Evolutionary conservation across 257 asterid genomes (phyloP).

Genomic region (Parsonsia alboflavescens): DNA sequence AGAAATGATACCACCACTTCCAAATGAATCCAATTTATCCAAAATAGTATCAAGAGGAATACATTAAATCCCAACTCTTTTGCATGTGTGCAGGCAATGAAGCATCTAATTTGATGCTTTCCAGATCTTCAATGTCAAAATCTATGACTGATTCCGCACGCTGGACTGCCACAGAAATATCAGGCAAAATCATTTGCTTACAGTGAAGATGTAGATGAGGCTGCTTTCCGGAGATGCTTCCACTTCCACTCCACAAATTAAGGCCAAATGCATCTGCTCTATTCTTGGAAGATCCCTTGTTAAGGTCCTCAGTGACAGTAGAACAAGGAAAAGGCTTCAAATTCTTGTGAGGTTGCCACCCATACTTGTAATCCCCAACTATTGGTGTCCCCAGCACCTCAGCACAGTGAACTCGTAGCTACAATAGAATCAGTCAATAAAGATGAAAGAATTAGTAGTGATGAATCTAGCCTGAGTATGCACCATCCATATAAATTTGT

Average conservation of each 20-base stretch:
- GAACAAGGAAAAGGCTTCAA: constrained; percentile 32
- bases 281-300: constrained; percentile 19
- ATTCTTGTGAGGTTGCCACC: constrained; percentile 86
- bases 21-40: neutral
- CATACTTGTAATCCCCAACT: constrained; percentile 91
- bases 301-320: constrained; percentile 16
- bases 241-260: constrained; percentile 57
- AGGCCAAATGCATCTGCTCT: constrained; percentile 30
- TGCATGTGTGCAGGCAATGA: constrained; percentile 82
- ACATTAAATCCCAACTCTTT: constrained; percentile 64
- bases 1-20: neutral
- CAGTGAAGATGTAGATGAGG: constrained; percentile 87
- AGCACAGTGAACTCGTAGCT: constrained; percentile 96
- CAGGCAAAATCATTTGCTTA: constrained; percentile 69
- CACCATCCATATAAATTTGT: neutral
- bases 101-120: constrained; percentile 49
- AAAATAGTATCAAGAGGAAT: neutral
- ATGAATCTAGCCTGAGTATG: neutral
- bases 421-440: constrained; percentile 8
- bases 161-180: constrained; percentile 47
- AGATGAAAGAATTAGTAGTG: constrained; percentile 1
- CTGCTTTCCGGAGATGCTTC: constrained; percentile 60
- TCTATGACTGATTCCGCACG: constrained; percentile 26
- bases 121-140: constrained; percentile 27
- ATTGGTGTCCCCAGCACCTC: constrained; percentile 97